These are phyloP conservation scores for Platanthera guangdongensis DNA, from an alignment of 106 monocot species.

Conservation along the genomic window DNA sequence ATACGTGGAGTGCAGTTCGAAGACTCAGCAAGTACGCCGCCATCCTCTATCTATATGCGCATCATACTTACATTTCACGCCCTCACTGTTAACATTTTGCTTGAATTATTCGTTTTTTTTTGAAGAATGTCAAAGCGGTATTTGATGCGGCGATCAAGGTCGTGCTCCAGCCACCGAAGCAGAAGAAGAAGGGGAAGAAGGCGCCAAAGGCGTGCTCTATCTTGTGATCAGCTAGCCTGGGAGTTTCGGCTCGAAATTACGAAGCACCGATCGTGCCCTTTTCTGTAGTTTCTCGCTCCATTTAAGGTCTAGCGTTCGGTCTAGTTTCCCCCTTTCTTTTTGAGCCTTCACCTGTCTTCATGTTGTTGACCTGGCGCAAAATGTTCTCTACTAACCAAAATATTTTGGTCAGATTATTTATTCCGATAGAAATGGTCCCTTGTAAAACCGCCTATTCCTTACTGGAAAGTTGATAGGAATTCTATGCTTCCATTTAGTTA, in stretches of 20 bases:
- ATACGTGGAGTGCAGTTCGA: slow-evolving; percentile 90
- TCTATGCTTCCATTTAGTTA: no score
- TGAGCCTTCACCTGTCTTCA: not conserved
- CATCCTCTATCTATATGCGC: not conserved
- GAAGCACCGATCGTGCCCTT: not conserved
- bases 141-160: slow-evolving; percentile 86
- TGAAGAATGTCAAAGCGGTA: slow-evolving; percentile 76
- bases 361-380: not conserved
- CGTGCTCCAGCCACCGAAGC: slow-evolving; percentile 75
- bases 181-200: slow-evolving; percentile 68
- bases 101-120: not conserved
- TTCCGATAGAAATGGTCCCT: not conserved
- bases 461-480: no score
- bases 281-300: not conserved
- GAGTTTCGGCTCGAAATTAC: not conserved
- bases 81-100: not conserved
- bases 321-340: not conserved
- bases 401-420: not conserved
- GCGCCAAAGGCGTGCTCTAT: slow-evolving; percentile 58
- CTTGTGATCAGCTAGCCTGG: slow-evolving; percentile 27
- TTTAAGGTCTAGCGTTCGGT: not conserved
- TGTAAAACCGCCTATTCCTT: no score
- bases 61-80: not conserved
- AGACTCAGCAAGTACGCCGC: slow-evolving; percentile 59
- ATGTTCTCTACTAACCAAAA: not conserved